phyloP scores from a whole-genome alignment of 768 basidiomycete species.

The Mycena galericulata region DNA sequence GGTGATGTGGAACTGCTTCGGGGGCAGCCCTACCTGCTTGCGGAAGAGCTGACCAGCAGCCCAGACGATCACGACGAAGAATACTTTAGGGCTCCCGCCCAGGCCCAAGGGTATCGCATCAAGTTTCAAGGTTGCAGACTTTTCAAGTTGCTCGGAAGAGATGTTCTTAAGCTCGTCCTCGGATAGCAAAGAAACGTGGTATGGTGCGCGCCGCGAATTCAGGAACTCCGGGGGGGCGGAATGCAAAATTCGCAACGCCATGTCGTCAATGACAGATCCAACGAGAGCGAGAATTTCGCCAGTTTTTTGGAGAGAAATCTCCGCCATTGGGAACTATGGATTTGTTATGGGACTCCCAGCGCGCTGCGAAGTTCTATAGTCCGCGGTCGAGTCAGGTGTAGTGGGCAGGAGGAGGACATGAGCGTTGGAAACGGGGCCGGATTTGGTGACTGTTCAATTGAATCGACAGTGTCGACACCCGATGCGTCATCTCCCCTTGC shows the following conservation, averaged over 20 bases:
- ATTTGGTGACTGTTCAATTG: no score
- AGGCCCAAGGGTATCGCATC: slow-evolving; percentile 48
- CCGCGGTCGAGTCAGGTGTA: background rate
- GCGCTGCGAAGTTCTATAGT: background rate
- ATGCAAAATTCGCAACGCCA: slow-evolving; percentile 11
- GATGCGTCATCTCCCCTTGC: no score
- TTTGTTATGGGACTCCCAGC: background rate
- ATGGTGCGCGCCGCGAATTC: background rate
- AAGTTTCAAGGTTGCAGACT: slow-evolving; percentile 3
- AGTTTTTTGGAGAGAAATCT: slow-evolving; percentile 5
- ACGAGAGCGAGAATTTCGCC: slow-evolving; percentile 14
- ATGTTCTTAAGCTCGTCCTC: slow-evolving; percentile 26
- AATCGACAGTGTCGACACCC: no score
- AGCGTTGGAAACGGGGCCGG: no score
- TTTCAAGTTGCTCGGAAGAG: slow-evolving; percentile 30
- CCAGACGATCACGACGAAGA: slow-evolving; percentile 67
- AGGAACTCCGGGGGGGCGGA: slow-evolving; percentile 4
- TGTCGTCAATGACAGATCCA: slow-evolving; percentile 18
- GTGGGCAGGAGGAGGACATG: no score
- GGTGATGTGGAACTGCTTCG: slow-evolving; percentile 68
- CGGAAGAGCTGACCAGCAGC: slow-evolving; percentile 64
- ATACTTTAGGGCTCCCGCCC: slow-evolving; percentile 51
- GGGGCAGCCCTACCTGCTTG: slow-evolving; percentile 59
- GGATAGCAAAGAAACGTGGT: slow-evolving; percentile 14
- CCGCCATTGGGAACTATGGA: background rate